phyloP scores from a whole-genome alignment of 352 stramenopile species.

The Phytophthora megakarya region DNA sequence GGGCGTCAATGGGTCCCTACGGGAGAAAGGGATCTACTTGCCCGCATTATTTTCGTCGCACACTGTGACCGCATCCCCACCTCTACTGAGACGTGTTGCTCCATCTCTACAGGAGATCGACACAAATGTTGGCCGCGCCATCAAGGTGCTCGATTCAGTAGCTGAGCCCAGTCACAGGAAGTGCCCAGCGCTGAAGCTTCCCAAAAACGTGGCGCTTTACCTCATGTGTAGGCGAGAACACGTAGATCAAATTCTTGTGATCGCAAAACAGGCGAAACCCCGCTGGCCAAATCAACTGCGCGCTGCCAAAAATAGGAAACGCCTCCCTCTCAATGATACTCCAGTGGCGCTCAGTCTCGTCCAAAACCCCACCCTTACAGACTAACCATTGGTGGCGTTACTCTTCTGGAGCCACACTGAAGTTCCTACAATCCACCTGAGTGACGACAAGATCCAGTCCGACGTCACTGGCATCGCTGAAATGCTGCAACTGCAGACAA shows the following conservation, averaged over 20 bases:
- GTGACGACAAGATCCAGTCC: constrained; percentile 10
- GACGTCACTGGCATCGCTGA: constrained; percentile 6
- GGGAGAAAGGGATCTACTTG: too few relatives aligned
- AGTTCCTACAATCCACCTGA: background rate
- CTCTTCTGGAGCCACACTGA: background rate
- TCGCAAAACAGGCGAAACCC: background rate
- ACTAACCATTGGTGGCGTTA: constrained; percentile 9
- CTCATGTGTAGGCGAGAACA: background rate
- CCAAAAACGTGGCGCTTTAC: background rate
- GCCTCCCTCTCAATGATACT: constrained; percentile 28
- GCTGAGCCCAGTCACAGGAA: background rate
- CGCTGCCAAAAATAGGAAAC: constrained; percentile 8
- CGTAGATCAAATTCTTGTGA: background rate
- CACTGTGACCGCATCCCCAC: too few relatives aligned
- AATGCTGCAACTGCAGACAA: too few relatives aligned
- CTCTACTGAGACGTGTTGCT: too few relatives aligned
- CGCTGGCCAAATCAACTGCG: background rate
- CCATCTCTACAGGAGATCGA: background rate
- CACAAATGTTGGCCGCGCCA: background rate
- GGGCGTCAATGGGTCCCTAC: too few relatives aligned
- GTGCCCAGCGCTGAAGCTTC: background rate
- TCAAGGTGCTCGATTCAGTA: background rate
- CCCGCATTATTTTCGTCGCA: too few relatives aligned
- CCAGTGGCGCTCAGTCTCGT: background rate
- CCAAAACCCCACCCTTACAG: constrained; percentile 18